These are phyloP conservation scores for Hypomontagnella monticulosa DNA, from an alignment of 495 filamentous ascomycete species.

Conservation along the genomic window DNA sequence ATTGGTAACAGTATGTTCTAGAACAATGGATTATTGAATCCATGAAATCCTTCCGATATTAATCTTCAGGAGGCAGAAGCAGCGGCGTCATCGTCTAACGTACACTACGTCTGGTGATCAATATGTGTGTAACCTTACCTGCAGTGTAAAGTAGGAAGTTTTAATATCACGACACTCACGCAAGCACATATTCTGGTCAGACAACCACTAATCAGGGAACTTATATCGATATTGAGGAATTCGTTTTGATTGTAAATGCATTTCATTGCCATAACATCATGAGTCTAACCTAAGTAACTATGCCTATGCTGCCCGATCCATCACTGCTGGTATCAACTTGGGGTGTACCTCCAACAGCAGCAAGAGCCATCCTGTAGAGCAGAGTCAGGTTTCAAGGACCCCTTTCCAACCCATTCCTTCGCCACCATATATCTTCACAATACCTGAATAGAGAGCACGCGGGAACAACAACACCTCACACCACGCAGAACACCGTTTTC, in stretches of 20 bases:
- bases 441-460: slow-evolving; percentile 4
- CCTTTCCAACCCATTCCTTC: slow-evolving; percentile 20
- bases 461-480: slow-evolving; percentile 9
- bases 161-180: too few relatives aligned
- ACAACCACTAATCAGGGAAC: not conserved
- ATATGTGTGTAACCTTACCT: too few relatives aligned
- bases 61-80: not conserved
- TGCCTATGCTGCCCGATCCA: slow-evolving; percentile 35
- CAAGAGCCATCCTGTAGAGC: slow-evolving; percentile 30
- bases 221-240: not conserved
- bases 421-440: slow-evolving; percentile 18
- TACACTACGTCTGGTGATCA: too few relatives aligned
- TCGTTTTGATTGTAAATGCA: slow-evolving; percentile 23
- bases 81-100: too few relatives aligned
- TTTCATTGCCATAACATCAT: slow-evolving; percentile 42
- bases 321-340: slow-evolving; percentile 30
- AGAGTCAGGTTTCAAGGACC: slow-evolving; percentile 25
- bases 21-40: not conserved
- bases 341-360: slow-evolving; percentile 11
- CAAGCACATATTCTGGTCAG: too few relatives aligned
- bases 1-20: not conserved
- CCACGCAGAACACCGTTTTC: slow-evolving; percentile 32
- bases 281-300: slow-evolving; percentile 25
- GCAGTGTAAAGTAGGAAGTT: too few relatives aligned
- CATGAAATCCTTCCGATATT: not conserved